Evolutionary conservation across 495 filamentous ascomycete species (phyloP).

Genomic region (Astrocystis sublimbata): DNA sequence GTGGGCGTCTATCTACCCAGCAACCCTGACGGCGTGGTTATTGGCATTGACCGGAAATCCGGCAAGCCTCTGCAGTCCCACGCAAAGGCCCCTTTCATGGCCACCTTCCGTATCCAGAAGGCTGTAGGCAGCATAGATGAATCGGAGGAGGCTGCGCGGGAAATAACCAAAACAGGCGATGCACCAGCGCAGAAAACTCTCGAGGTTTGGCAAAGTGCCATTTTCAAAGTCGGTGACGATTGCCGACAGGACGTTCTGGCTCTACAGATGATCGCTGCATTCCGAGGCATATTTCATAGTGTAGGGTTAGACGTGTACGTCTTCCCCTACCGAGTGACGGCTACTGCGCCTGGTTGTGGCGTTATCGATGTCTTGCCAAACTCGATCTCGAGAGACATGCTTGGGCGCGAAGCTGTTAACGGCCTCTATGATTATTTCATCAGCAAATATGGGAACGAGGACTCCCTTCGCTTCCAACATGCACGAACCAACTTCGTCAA

Average conservation of each 20-base stretch:
- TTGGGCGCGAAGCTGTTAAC: slow-evolving; percentile 95
- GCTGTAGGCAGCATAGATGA: slow-evolving; percentile 55
- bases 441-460: slow-evolving; percentile 94
- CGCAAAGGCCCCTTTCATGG: slow-evolving; percentile 98
- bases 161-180: slow-evolving; percentile 34
- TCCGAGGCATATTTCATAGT: slow-evolving; percentile 91
- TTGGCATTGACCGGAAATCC: slow-evolving; percentile 96
- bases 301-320: slow-evolving; percentile 96
- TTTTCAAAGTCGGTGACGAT: slow-evolving; percentile 99
- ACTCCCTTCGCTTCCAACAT: slow-evolving; percentile 90
- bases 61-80: slow-evolving; percentile 97
- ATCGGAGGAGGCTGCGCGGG: slow-evolving; percentile 46
- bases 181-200: slow-evolving; percentile 56
- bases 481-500: slow-evolving; percentile 97
- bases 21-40: slow-evolving; percentile 94
- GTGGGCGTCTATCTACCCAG: slow-evolving; percentile 96
- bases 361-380: slow-evolving; percentile 98
- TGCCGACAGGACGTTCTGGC: slow-evolving; percentile 97
- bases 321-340: slow-evolving; percentile 95
- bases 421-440: slow-evolving; percentile 98
- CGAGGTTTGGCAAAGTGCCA: slow-evolving; percentile 97
- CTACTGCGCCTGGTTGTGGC: slow-evolving; percentile 96
- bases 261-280: slow-evolving; percentile 95
- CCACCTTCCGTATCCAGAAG: slow-evolving; percentile 94
- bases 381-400: slow-evolving; percentile 97